Base-by-base conservation (phyloP, 1,139 yeast genomes). In the Hyphopichia pseudoburtonii region DNA sequence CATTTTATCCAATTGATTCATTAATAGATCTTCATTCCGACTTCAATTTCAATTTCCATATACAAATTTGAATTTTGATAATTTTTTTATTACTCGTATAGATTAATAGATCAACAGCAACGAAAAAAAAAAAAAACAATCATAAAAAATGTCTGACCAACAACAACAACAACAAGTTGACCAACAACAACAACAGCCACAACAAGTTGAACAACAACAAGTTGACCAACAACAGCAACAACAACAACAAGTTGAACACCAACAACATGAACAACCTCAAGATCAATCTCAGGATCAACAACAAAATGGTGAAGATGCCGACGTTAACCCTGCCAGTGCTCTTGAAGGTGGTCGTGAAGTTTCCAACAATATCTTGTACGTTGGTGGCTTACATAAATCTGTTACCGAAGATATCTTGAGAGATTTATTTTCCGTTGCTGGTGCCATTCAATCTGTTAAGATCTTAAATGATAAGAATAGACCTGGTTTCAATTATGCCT, bases 261-360 rank as follows among this genome's bases (percentile, higher is more conserved):
- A 43, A 15, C 45, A 48, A 28, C 52, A 54, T 37, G 51, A 60
- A 17, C 56, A 58, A 17, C 52, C 62, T 16, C 28, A 28, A 11
- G 30, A 16, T 6, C 8, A n/a, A 14, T 22, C 17, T 4, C 31
- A 28, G 28, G 22, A 32, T 10, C 8, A 10, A 6, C 28, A 28
- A 21, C 33, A 25, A 26, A 28, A 9, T 29, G 17, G 14, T 4
- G 14, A 10, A 26, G 27, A 12, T 10, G 7, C 34, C 11, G 47
- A 45, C 12, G 27, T 42, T 18, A 19, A 35, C 10, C 82, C 86
- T 2, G 94, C 92, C 15, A 71, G 78, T 48, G 94, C 94, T 17
- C 64, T 77, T 16, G 80, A 80, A 40, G 95, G 95, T 36, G 95
- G 95, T 28, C 77, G 95, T 48, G 92, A 85, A 54, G 73, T 84